A percentile compares a stretch with the other conserved stretches of the same genome.
These are phyloP conservation scores for Hordeum pubiflorum DNA, from an alignment of 202 grass and related monocot species.

Conservation along the genomic window DNA sequence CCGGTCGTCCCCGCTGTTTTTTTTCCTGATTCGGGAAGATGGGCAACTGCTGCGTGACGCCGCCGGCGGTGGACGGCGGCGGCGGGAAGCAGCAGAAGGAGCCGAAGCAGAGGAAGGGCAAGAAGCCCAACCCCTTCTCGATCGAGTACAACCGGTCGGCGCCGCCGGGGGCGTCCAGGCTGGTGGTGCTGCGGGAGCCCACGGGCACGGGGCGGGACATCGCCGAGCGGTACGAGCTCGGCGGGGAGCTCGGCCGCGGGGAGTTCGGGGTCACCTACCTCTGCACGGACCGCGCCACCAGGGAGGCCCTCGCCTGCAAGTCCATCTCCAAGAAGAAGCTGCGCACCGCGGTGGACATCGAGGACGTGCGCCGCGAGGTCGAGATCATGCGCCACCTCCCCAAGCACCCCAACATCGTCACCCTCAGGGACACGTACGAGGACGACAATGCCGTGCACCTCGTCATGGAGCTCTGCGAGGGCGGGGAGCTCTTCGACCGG, in stretches of 20 bases:
- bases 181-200: slow-evolving; percentile 53
- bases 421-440: slow-evolving; percentile 75
- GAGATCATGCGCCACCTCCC: slow-evolving; percentile 78
- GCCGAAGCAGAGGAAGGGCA: slow-evolving; percentile 51
- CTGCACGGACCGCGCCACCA: slow-evolving; percentile 51
- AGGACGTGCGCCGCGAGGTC: slow-evolving; percentile 76
- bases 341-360: slow-evolving; percentile 69
- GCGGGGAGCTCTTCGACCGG: slow-evolving; percentile 87
- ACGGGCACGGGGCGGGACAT: slow-evolving; percentile 57
- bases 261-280: slow-evolving; percentile 94
- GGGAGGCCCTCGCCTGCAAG: slow-evolving; percentile 61
- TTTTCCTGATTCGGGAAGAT: slow-evolving; percentile 38
- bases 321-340: slow-evolving; percentile 96
- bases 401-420: slow-evolving; percentile 70
- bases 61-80: not conserved
- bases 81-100: slow-evolving; percentile 30
- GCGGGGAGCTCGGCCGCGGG: slow-evolving; percentile 71
- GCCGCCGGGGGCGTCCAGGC: slow-evolving; percentile 8
- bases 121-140: slow-evolving; percentile 81
- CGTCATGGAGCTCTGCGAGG: slow-evolving; percentile 98
- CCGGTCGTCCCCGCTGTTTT: not conserved
- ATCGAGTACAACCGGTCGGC: slow-evolving; percentile 73
- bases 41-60: slow-evolving; percentile 74
- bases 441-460: slow-evolving; percentile 87
- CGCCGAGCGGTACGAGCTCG: slow-evolving; percentile 58